Percentiles rank a stretch among this genome's conserved stretches.
phyloP scores from a whole-genome alignment of 164 flowering plant species.

The Pachysandra terminalis region DNA sequence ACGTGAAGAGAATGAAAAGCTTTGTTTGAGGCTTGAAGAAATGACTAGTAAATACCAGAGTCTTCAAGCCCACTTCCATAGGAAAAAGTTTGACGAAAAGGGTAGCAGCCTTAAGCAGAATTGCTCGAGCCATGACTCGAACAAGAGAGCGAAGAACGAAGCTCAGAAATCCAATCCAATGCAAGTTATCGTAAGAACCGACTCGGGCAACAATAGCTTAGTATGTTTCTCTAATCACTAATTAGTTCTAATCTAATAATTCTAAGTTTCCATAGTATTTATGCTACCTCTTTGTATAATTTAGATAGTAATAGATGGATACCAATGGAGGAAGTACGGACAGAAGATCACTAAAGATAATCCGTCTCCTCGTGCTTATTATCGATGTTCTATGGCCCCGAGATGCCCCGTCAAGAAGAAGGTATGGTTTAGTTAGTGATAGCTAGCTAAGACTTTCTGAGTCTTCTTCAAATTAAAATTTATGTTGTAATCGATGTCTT shows the following conservation, averaged over 20 bases:
- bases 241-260: no score
- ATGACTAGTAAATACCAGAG: constrained; percentile 20
- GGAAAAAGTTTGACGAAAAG: not conserved
- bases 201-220: constrained; percentile 22
- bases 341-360: constrained; percentile 61
- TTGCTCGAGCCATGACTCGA: constrained; percentile 9
- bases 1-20: constrained; percentile 34
- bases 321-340: constrained; percentile 71
- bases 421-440: constrained; percentile 22
- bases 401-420: constrained; percentile 59
- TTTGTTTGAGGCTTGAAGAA: constrained; percentile 20
- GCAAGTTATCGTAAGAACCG: constrained; percentile 23
- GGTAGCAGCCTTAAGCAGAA: not conserved
- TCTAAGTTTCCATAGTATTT: not conserved
- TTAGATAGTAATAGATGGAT: constrained; percentile 57
- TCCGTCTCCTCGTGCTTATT: constrained; percentile 63
- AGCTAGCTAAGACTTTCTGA: no score
- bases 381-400: constrained; percentile 50
- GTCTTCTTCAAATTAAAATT: no score
- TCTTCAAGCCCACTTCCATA: constrained; percentile 20
- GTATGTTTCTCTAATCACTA: constrained; percentile 18
- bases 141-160: constrained; percentile 17
- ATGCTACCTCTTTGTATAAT: not conserved
- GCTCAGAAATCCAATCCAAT: constrained; percentile 12
- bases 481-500: no score